Evolutionary conservation across 441 rosid species (phyloP), one percentile per base, ranked within the genome.

Genomic region (Gossypium laxum): DNA sequence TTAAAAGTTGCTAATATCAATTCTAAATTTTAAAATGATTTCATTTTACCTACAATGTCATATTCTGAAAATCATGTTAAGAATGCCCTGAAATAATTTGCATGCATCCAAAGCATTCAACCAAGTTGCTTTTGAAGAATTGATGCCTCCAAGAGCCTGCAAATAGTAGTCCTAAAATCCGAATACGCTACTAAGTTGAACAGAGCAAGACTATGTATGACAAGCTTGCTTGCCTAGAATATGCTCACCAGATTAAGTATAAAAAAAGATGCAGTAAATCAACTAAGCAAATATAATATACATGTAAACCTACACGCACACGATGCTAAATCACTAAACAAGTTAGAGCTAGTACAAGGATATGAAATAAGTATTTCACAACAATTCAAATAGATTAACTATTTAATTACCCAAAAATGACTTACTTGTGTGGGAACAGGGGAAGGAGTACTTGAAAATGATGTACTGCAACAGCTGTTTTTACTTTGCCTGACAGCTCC

Each of bases 391-490:
- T 63, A 43, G 34, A 43, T 28, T 64, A 50, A 48, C 67, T 38
- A 17, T 71, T 65, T 70, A 72, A 73, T 56, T 59, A 4, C n/a
- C 64, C 54, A 75, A 43, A 57, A 15, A 38, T 22, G 55, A 57
- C 69, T 45, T 76, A 84, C 89, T 81, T 84, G 85, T 15, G 78
- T 8, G 67, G 77, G 73, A 67, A 82, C 74, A 11, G 87, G 89
- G 55, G 88, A 84, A 73, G 88, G 89, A 57, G 86, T 84, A 15
- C 73, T 81, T 45, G 76, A 75, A 70, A 74, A 72, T 69, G 87
- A 75, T 72, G 74, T 60, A 72, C 80, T 82, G 72, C 79, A 71
- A 72, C 73, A 79, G 71, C 69, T 71, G 67, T 74, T 82, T 47
- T 50, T 73, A 72, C 55, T 72, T 74, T 78, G 77, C 61, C 56